Evolutionary conservation across 1,284 basidiomycete genomes (phyloP), one percentile per base, ranked within the genome.

Genomic region (Malassezia slooffiae): DNA sequence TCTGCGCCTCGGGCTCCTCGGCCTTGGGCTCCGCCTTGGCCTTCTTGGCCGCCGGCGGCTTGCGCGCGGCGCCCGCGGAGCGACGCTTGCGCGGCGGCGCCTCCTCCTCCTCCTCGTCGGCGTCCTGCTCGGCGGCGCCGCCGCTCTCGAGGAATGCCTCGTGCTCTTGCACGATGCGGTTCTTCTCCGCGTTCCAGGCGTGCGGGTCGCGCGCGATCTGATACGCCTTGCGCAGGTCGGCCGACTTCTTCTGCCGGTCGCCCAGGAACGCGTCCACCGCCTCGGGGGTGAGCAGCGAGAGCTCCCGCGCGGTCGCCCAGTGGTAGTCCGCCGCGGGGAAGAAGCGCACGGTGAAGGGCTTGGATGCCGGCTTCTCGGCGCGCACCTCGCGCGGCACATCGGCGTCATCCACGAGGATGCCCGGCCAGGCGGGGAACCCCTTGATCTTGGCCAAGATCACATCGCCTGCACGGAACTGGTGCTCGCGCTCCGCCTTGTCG

Each of bases 381-480:
- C 73, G 60, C 20, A 89, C 84, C 3, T 56, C 56, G 15, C 73
- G 56, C 13, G 81, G 80, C 0, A 82, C 80, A 13, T 61, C 72
- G 8, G 78, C 77, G 1, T 83, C 80, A 60, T 85, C 82, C 27
- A 85, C 78, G 49, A 90, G 86, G 74, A 82, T 82, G 63, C 79
- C 84, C 47, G 86, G 86, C 90, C 90, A 96, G 22, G 83, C 77
- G 11, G 91, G 87, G 74, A 77, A 96, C 12, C 91, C 90, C 73
- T 85, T 85, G 66, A 97, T 75, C 74, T 93, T 89, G 29, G 80
- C 87, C 48, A 95, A 79, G 24, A 96, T 88, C 59, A 88, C 76
- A 69, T 93, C 88, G 66, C 83, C 77, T 6, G n/a, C n/a, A n/a
- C n/a, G n/a, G n/a, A n/a, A n/a, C n/a, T n/a, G n/a, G n/a, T n/a